Base-by-base conservation (phyloP, 2,329 filamentous ascomycete genomes). In the Aspergillus unguis region DNA sequence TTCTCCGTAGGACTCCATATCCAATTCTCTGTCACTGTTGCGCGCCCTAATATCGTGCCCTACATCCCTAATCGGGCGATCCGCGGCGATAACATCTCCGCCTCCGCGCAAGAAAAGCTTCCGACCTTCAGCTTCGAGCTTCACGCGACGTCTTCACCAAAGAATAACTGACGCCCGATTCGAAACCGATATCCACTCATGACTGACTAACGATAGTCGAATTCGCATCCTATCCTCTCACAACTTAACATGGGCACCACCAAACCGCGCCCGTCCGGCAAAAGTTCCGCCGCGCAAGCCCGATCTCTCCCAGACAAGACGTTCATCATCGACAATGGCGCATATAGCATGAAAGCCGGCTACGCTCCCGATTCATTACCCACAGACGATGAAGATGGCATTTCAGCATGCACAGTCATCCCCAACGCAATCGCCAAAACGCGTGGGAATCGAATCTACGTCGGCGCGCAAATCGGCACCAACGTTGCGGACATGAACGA, bases 281-380 rank as follows among this genome's bases (percentile, higher is more conserved):
- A 83, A 68, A 74, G 78, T 45, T 83, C 83, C 48, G 68, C 76
- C 11, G 69, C 77, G 5, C 74, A 76, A 42, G 74, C 62, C 7
- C 67, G 81, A 3, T 67, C 77, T 26, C 74, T 82, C 6, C 85
- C 86, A 0, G 67, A 78, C 1, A 82, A 77, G 53, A 96, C 92
- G 0, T 85, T 99, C 49, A 81, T 99, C 42, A 79, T 99, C 65
- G 94, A 99, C 76, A 96, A 97, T 76, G 94, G 94, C 68, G 92
- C 87, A 40, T 87, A 89, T 73, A 92, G 86, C 5, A 82, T 99
- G 70, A 99, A 99, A 75, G 91, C 92, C 11, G 94, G 94, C 48
- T 87, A 92, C 63, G 84, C 75, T 25, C 70, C 85, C 1, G 71
- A 75, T 33, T 60, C 63, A 9, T 51, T 48, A 10, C 55, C 58